Conservation (phyloP, 2,329 filamentous ascomycete species). For the Colletotrichum falcatum region DNA sequence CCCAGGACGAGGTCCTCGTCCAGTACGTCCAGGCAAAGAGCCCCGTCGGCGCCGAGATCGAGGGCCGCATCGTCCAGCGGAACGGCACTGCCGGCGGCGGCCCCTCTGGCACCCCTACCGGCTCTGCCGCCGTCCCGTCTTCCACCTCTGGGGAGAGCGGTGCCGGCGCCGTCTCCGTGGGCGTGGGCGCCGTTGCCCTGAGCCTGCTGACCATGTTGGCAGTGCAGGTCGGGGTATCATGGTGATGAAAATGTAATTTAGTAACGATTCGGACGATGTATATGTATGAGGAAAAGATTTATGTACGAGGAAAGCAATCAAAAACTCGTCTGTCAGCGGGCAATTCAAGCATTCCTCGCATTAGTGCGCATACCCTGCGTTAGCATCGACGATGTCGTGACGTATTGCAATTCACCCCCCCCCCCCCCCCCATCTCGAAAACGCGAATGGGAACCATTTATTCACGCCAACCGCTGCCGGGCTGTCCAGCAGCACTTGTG, state of each 20-base stretch:
- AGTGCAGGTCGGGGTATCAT: background rate
- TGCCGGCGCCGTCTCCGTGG: conserved; percentile 15
- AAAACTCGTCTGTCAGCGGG: background rate
- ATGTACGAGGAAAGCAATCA: conserved; percentile 14
- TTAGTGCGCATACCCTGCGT: background rate
- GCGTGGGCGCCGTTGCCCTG: conserved; percentile 16
- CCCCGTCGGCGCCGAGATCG: conserved; percentile 63
- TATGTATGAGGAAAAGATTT: conserved; percentile 20
- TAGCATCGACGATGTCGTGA: background rate
- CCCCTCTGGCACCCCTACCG: conserved; percentile 17
- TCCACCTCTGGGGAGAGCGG: conserved; percentile 21
- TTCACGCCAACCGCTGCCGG: no score
- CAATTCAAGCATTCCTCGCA: background rate
- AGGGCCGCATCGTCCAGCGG: conserved; percentile 56
- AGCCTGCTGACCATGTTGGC: background rate
- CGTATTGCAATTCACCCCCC: background rate
- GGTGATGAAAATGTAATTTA: background rate
- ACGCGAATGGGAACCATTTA: no score
- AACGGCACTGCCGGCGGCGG: conserved; percentile 24
- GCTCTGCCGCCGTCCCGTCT: conserved; percentile 6
- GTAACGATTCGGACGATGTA: conserved; percentile 30
- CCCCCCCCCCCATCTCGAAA: no score
- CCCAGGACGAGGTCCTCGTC: conserved; percentile 65
- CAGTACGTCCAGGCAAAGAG: conserved; percentile 61
- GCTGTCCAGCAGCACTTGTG: no score